Base-by-base conservation (phyloP, 129 eudicot genomes). In the Kitagawia praeruptora region DNA sequence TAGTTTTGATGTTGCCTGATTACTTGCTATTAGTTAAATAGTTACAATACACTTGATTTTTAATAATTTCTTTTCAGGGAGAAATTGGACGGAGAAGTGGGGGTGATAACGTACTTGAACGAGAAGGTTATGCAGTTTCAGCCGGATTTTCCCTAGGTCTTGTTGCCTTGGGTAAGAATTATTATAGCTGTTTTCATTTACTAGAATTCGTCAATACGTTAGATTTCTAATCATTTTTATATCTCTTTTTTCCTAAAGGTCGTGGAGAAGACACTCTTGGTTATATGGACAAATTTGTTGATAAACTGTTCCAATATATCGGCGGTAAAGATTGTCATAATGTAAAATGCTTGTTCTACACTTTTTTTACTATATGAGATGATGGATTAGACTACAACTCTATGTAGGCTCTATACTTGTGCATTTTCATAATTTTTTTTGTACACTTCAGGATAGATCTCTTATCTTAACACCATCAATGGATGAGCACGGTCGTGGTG, bases 81-180 rank as follows among this genome's bases (percentile, higher is more conserved):
- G 97, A 95, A 87, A 92, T 95, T 79, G 99, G 99, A 10, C 97
- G 97, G 63, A 92, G 97, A 87, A 95, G 99, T 86, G 99, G 99
- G 82, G 99, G 97, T 48, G 99, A 95, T 83, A 95, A 95, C 86
- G 99, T 95, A 75, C 97, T 92, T 74, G 99, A 95, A 85, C 90
- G 97, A 77, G 99, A 95, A 88, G 99, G 99, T 48, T 95, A 95
- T 84, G 93, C 97, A 80, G 89, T 95, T 85, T 87, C 99, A 80
- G 99, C 99, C 19, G 99, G 99, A 80, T 90, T 90, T 86, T 85
- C 99, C 34, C 84, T 95, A 74, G 99, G 99, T 40, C 91, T 92
- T 76, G 96, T 95, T 88, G 98, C 92, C 47, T 87, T 95, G 86
- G 98, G 98, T 94, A 91, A 75, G 77, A 27, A 45, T 13, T 28